These are phyloP conservation scores for Metschnikowia rubicola DNA, from an alignment of 805 yeast species.

Conservation along the genomic window DNA sequence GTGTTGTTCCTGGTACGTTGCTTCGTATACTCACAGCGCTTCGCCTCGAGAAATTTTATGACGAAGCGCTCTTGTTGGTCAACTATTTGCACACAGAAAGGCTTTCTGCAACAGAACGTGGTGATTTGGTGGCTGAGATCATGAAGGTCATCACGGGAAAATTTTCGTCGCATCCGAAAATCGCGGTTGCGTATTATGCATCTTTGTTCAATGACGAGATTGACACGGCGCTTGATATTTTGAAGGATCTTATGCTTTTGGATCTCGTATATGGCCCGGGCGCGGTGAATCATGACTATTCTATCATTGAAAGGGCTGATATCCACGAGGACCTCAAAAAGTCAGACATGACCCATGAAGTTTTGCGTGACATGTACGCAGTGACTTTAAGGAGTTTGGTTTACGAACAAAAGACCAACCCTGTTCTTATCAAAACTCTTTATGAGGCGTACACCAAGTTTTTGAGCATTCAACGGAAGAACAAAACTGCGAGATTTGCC, in stretches of 20 bases:
- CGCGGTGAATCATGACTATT: conserved; percentile 14
- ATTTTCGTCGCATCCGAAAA: conserved; percentile 31
- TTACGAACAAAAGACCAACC: conserved; percentile 12
- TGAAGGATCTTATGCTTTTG: conserved; percentile 28
- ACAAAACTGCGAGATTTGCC: conserved; percentile 2
- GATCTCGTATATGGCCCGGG: conserved; percentile 24
- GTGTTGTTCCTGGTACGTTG: conserved; percentile 23
- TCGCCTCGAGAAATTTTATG: conserved; percentile 25
- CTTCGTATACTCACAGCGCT: conserved; percentile 30
- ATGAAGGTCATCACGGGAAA: conserved; percentile 28
- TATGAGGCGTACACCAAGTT: conserved; percentile 20
- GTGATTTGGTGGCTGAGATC: conserved; percentile 27
- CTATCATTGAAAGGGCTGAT: conserved; percentile 26
- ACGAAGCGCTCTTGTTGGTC: conserved; percentile 34
- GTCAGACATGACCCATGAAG: conserved; percentile 19
- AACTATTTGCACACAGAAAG: conserved; percentile 28
- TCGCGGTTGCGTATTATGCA: conserved; percentile 35
- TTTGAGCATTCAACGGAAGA: conserved; percentile 3
- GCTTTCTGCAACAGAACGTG: conserved; percentile 18
- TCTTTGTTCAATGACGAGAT: conserved; percentile 22
- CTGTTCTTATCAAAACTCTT: conserved; percentile 18
- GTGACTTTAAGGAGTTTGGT: conserved; percentile 18
- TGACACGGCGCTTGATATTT: conserved; percentile 16
- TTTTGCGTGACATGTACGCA: conserved; percentile 26
- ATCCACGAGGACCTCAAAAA: conserved; percentile 27